phyloP scores from a whole-genome alignment of 768 basidiomycete species.

The Macrolepiota albuminosa region DNA sequence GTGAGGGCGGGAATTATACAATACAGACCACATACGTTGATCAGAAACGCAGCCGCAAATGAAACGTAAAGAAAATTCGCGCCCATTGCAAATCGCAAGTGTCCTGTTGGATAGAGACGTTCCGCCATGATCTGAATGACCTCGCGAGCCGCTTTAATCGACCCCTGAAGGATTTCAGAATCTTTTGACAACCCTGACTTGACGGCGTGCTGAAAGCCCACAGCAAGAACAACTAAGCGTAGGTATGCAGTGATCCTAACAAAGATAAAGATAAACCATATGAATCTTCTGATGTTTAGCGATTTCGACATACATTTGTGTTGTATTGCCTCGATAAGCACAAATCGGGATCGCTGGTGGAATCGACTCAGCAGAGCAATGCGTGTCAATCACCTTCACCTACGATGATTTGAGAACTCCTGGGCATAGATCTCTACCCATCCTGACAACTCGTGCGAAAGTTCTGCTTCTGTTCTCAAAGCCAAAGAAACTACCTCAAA shows the following conservation, averaged over 20 bases:
- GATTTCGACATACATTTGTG: slow-evolving; percentile 30
- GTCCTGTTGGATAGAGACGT: slow-evolving; percentile 47
- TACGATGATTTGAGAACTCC: slow-evolving; percentile 31
- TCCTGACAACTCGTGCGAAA: slow-evolving; percentile 30
- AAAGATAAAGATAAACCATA: not conserved
- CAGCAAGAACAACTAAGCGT: slow-evolving; percentile 51
- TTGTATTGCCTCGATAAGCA: slow-evolving; percentile 38
- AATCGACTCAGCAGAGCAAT: not conserved
- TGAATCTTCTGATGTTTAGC: not conserved
- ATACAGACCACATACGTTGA: slow-evolving; percentile 41
- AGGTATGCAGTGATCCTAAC: slow-evolving; percentile 49
- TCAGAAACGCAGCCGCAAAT: slow-evolving; percentile 56
- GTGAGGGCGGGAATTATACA: not conserved
- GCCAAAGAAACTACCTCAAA: slow-evolving; percentile 29
- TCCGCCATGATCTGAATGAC: slow-evolving; percentile 53
- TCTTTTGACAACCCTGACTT: slow-evolving; percentile 34
- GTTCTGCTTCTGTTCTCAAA: slow-evolving; percentile 31
- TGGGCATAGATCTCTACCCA: slow-evolving; percentile 40
- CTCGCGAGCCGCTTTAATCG: slow-evolving; percentile 49
- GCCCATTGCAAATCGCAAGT: slow-evolving; percentile 52
- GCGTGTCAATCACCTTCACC: not conserved
- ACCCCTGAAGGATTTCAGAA: slow-evolving; percentile 40
- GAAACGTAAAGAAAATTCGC: slow-evolving; percentile 47
- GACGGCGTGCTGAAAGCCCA: slow-evolving; percentile 46
- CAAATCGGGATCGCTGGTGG: slow-evolving; percentile 37